A percentile compares a stretch with the other conserved stretches of the same genome.
phyloP scores from a whole-genome alignment of 2,329 filamentous ascomycete genomes.

The Cordyceps javanica region DNA sequence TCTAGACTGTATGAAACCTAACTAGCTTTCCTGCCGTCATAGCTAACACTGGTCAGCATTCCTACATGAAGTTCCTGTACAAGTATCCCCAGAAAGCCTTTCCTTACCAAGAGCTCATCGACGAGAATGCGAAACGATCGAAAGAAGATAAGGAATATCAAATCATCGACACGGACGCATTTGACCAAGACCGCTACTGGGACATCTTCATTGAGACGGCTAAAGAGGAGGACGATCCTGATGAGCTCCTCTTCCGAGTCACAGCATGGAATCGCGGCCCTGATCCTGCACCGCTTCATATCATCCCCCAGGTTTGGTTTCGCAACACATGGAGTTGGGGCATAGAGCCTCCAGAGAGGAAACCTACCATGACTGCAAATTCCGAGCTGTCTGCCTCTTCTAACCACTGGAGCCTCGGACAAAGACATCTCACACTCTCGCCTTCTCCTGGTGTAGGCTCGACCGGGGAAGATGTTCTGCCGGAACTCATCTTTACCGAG shows the following conservation, averaged over 20 bases:
- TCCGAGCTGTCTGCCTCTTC: conserved; percentile 65
- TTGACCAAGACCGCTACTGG: conserved; percentile 89
- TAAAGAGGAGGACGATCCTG: conserved; percentile 86
- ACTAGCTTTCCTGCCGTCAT: conserved; percentile 12
- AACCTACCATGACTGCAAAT: conserved; percentile 67
- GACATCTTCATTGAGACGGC: conserved; percentile 96
- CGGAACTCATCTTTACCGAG: conserved; percentile 84
- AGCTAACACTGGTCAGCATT: conserved; percentile 55
- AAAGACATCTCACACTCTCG: conserved; percentile 77
- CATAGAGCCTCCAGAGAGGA: conserved; percentile 65
- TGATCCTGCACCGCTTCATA: conserved; percentile 84
- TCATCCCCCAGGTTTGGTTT: conserved; percentile 93
- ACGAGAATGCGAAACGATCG: conserved; percentile 73
- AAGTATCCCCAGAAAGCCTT: conserved; percentile 92
- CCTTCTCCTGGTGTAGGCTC: conserved; percentile 81
- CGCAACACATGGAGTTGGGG: conserved; percentile 98
- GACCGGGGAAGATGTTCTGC: conserved; percentile 76
- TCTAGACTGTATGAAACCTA: conserved; percentile 37
- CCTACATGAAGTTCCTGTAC: conserved; percentile 98
- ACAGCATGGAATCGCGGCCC: conserved; percentile 95
- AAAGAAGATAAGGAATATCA: conserved; percentile 85
- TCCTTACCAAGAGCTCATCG: conserved; percentile 80
- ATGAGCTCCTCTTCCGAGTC: conserved; percentile 87
- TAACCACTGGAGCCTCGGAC: conserved; percentile 73
- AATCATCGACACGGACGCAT: conserved; percentile 80